Percentiles rank a stretch among this genome's conserved stretches.
These are phyloP conservation scores for Zelonia costaricensis DNA, from an alignment of 208 protist genomes.

Conservation along the genomic window DNA sequence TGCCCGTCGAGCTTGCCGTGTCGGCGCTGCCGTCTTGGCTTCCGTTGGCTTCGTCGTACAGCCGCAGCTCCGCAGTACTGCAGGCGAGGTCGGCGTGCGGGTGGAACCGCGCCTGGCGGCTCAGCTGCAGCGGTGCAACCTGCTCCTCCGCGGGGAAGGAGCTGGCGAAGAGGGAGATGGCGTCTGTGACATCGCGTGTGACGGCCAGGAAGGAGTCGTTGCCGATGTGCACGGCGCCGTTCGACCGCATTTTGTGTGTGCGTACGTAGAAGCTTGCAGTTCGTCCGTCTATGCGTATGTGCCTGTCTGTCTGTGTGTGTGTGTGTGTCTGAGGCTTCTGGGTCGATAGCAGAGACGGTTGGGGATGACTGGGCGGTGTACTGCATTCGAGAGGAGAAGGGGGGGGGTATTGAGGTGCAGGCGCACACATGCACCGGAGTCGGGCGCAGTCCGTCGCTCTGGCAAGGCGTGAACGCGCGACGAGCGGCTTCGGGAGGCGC, in stretches of 20 bases:
- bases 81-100: conserved; percentile 25
- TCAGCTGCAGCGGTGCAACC: conserved; percentile 32
- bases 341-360: no score
- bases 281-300: not conserved
- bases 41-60: conserved; percentile 2
- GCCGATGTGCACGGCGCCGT: conserved; percentile 76
- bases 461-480: no score
- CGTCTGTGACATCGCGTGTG: conserved; percentile 41
- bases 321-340: not conserved
- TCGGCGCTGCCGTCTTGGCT: not conserved
- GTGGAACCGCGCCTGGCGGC: conserved; percentile 21
- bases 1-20: no score
- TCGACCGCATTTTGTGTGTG: conserved; percentile 59
- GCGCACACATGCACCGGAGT: no score
- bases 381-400: no score
- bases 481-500: no score
- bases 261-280: not conserved
- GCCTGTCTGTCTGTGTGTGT: not conserved
- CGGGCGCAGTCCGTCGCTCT: no score
- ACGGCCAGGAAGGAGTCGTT: conserved; percentile 79
- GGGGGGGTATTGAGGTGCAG: no score
- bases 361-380: no score
- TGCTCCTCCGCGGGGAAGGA: conserved; percentile 44
- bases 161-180: conserved; percentile 65
- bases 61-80: conserved; percentile 3